Base-by-base conservation (phyloP, 441 rosid genomes). In the Gossypium gossypioides region DNA sequence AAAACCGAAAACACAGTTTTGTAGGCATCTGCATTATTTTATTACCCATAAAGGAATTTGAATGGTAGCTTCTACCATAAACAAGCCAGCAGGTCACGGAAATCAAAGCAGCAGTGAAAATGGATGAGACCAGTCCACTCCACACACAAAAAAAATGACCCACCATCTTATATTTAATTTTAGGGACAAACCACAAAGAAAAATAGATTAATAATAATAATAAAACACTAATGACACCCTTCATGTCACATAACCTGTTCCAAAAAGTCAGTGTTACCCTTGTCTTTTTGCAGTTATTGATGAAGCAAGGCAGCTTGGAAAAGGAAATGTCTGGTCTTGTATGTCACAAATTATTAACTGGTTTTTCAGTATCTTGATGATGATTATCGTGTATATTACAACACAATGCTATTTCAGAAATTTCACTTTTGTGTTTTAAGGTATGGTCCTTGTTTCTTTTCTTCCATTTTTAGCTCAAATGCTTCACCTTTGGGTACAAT, bases 1-100 rank as follows among this genome's bases (percentile, higher is more conserved):
- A 15, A 51, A 59, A 46, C 15, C 2, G 10, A n/a, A 60, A 12
- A 0, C 7, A 4, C 40, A 5, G 12, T 15, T 42, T 16, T 4
- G 24, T 21, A 27, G 21, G 4, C 6, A 16, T 6, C 27, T 24
- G 64, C 2, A 15, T 52, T 69, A 42, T 52, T 62, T 42, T 71
- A 22, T 21, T 22, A 22, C 44, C 15, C 10, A 40, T 12, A 24
- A 15, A 40, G 29, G 74, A 71, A 71, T 22, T n/a, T 71, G 55
- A 70, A 40, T 5, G 3, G 32, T 59, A 48, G 66, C 16, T 65
- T 58, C 68, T 13, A 40, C 16, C 6, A 6, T 10, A 16, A 6
- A 24, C 50, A 72, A 58, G 10, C n/a, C 50, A 72, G 42, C 22
- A 52, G 15, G 70, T 51, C 75, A 62, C 74, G 48, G 59, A 61